Percentiles rank a stretch among this genome's conserved stretches.
phyloP scores from a whole-genome alignment of 192 early-diverging fungal genomes.

The Cetraspora pellucida region DNA sequence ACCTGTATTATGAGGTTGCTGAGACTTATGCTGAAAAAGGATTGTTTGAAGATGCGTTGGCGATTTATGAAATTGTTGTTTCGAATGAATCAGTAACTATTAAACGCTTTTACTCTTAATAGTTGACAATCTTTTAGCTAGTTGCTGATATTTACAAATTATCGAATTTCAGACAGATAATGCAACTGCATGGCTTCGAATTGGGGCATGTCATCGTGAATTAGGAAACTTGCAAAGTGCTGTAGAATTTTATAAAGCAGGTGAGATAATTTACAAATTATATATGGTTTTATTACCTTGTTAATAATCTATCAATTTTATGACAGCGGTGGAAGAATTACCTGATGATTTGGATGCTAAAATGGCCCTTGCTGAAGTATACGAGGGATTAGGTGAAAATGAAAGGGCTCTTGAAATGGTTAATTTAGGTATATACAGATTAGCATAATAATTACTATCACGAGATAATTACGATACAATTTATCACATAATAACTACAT shows the following conservation, averaged over 20 bases:
- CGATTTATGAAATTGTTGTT: constrained; percentile 56
- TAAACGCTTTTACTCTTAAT: constrained; percentile 15
- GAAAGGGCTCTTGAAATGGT: constrained; percentile 54
- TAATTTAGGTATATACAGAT: constrained; percentile 44
- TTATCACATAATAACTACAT: background rate
- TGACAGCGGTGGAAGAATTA: constrained; percentile 57
- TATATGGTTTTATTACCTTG: background rate
- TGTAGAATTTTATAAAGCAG: constrained; percentile 57
- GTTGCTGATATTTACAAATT: background rate
- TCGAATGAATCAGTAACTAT: constrained; percentile 48
- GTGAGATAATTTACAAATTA: constrained; percentile 35
- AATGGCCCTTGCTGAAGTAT: constrained; percentile 69
- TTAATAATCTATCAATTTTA: background rate
- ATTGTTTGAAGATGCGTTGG: constrained; percentile 65
- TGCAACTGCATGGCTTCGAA: constrained; percentile 46
- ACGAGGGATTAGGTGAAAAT: constrained; percentile 69
- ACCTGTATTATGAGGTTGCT: constrained; percentile 74
- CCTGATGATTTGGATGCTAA: constrained; percentile 67
- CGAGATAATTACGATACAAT: background rate
- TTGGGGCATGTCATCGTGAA: constrained; percentile 65
- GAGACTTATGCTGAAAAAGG: constrained; percentile 70
- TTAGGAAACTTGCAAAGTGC: constrained; percentile 64
- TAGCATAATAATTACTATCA: background rate
- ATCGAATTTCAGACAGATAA: constrained; percentile 10
- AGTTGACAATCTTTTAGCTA: background rate